phyloP scores from a whole-genome alignment of 495 filamentous ascomycete genomes.

The Podospora sp. region DNA sequence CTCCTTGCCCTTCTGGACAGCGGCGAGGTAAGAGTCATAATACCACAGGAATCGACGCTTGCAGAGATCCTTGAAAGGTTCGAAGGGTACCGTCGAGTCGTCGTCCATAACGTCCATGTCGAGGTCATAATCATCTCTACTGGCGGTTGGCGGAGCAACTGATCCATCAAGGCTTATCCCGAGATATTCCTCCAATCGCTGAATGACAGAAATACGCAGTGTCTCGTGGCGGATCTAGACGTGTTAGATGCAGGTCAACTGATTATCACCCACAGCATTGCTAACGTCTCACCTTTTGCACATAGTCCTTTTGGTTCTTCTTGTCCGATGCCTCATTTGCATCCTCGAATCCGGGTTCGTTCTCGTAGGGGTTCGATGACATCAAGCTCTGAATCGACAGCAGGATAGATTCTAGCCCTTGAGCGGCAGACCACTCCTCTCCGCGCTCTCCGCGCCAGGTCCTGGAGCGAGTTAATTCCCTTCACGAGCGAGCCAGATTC shows the following conservation, averaged over 20 bases:
- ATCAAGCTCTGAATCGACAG: slow-evolving; percentile 96
- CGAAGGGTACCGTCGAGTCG: slow-evolving; percentile 57
- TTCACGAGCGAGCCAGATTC: slow-evolving; percentile 1
- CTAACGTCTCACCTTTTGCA: slow-evolving; percentile 69
- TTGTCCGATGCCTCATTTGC: slow-evolving; percentile 67
- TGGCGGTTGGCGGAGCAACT: slow-evolving; percentile 36
- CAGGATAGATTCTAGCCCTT: slow-evolving; percentile 90
- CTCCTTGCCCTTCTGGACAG: slow-evolving; percentile 64
- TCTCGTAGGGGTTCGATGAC: slow-evolving; percentile 92
- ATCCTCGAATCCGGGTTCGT: slow-evolving; percentile 91
- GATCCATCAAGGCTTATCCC: slow-evolving; percentile 59
- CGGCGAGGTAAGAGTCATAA: slow-evolving; percentile 77
- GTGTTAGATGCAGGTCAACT: slow-evolving; percentile 17
- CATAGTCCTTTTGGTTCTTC: slow-evolving; percentile 76
- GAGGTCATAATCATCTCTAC: slow-evolving; percentile 55
- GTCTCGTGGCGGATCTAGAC: slow-evolving; percentile 87
- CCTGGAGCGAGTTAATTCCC: slow-evolving; percentile 52
- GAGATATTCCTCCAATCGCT: slow-evolving; percentile 79
- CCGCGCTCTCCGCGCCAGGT: slow-evolving; percentile 90
- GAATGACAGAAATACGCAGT: slow-evolving; percentile 81
- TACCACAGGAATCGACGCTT: slow-evolving; percentile 97
- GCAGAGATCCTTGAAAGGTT: slow-evolving; percentile 86
- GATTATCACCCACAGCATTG: background rate
- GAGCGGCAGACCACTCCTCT: slow-evolving; percentile 95
- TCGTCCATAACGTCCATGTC: slow-evolving; percentile 57